Base-by-base conservation (phyloP, 768 basidiomycete genomes). In the Megacollybia marginata region DNA sequence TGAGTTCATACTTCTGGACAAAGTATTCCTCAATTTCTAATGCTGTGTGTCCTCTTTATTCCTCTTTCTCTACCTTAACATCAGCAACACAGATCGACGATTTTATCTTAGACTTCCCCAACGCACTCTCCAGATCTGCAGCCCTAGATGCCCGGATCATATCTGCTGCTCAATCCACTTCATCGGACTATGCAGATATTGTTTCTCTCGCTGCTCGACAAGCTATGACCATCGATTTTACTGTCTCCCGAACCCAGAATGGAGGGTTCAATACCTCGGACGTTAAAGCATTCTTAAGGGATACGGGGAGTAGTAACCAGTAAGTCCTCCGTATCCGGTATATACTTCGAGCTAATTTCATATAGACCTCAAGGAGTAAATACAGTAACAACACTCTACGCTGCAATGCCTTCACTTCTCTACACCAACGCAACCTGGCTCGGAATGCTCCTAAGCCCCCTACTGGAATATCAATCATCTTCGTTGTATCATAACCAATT, bases 381-480 rank as follows among this genome's bases (percentile, higher is more conserved):
- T 19, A 42, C 55, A 9, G 54, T 58, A 11, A 55, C 56, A 31
- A 42, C 51, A 6, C 31, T 58, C 15, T 58, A 56, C 44, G 49
- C 57, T 9, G 45, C 52, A 9, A 51, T 54, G 18, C 57, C 57
- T 5, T 33, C 47, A 12, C 52, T 42, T 16, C 32, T 58, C 12
- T 56, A 56, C 40, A 23, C 54, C 18, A 55, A 58, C 36, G 35
- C 55, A 12, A 51, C 52, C 18, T 50, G 47, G 46, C 49, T 44
- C 10, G 51, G 48, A 19, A 43, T 36, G 6, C 44, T 55, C 9
- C 44, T 62, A 5, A 33, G 44, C 18, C 61, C 61, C 10, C 48
- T 59, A 15, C 44, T 62, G 31, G 40, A 52, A n/a, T 61, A 56
- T 44, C 51, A 59, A 44, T 35, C 49, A 19, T 55, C 56, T 13